Percentiles rank a stretch among this genome's conserved stretches.
Evolutionary conservation across 2,329 filamentous ascomycete genomes (phyloP).

Genomic region (Helotiales sp.): DNA sequence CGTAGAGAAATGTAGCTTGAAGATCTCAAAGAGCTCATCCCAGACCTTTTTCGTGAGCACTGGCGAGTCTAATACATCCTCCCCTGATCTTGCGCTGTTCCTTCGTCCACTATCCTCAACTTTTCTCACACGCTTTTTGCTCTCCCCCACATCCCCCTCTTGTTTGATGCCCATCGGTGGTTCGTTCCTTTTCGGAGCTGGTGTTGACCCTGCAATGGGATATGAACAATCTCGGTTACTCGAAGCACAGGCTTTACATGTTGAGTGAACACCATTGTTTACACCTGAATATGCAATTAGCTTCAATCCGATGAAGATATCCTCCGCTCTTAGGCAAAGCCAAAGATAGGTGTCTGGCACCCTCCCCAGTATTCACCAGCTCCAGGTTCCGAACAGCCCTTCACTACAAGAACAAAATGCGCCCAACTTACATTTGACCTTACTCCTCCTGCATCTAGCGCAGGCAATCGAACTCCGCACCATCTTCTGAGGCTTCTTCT

Average conservation of each 20-base stretch:
- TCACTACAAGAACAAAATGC: not conserved
- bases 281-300: constrained; percentile 36
- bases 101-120: constrained; percentile 46
- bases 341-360: not conserved
- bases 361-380: not conserved
- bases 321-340: not conserved
- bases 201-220: constrained; percentile 55
- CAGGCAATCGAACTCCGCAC: constrained; percentile 85
- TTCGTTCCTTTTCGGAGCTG: constrained; percentile 39
- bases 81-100: constrained; percentile 48
- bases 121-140: constrained; percentile 48
- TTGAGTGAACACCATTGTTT: constrained; percentile 73
- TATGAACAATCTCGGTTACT: constrained; percentile 76
- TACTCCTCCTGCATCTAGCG: constrained; percentile 75
- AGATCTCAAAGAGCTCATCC: constrained; percentile 72
- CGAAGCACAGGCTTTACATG: constrained; percentile 76
- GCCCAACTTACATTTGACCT: constrained; percentile 75
- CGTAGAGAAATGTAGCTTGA: constrained; percentile 72
- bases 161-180: constrained; percentile 37
- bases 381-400: not conserved
- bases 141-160: constrained; percentile 48
- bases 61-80: constrained; percentile 65
- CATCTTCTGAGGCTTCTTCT: constrained; percentile 51
- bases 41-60: constrained; percentile 69
- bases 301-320: not conserved